Evolutionary conservation across 1,139 yeast genomes (phyloP), one percentile per base, ranked within the genome.

Genomic region (Candida sanyaensis): DNA sequence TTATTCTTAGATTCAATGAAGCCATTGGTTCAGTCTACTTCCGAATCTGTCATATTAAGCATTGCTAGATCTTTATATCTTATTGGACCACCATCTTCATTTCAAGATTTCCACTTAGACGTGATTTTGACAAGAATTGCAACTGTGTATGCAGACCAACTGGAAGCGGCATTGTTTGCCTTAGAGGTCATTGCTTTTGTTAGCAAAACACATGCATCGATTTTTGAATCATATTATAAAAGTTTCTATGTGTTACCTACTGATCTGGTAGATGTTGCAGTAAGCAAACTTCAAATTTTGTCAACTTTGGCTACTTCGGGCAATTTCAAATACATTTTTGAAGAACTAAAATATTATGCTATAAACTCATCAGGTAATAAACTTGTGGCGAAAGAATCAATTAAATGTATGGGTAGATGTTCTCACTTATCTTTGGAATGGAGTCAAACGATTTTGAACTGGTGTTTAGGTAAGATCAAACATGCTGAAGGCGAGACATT

Each of bases 331-430:
- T 52, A 58, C 3, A 77, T 89, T 12, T 68, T 87, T n/a, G 73
- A 76, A 27, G 96, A 91, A 62, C 69, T 92, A 37, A 86, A 86
- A 56, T 82, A 82, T 60, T 80, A 83, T 53, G 82, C 88, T 0
- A 65, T 74, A n/a, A 61, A 71, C 21, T 66, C 77, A 3, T 56
- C 62, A 1, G 59, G 69, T 9, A 51, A 53, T 3, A 6, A n/a
- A 11, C 49, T 49, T 0, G 64, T 83, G 4, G 75, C 85, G 4
- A 69, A 74, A 12, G 81, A 77, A 42, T 77, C 92, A 0, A 77
- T 89, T 23, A 79, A 77, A 46, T 79, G 88, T 1, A 63, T 80
- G 67, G 72, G 91, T 66, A 44, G 71, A 61, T 69, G 88, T 80
- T 57, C 83, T 1, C 68, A 64, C 41, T 55, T 72, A 3, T 64